These are phyloP conservation scores for Afroboletus lepidellus DNA, from an alignment of 1,284 basidiomycete species.

Conservation along the genomic window DNA sequence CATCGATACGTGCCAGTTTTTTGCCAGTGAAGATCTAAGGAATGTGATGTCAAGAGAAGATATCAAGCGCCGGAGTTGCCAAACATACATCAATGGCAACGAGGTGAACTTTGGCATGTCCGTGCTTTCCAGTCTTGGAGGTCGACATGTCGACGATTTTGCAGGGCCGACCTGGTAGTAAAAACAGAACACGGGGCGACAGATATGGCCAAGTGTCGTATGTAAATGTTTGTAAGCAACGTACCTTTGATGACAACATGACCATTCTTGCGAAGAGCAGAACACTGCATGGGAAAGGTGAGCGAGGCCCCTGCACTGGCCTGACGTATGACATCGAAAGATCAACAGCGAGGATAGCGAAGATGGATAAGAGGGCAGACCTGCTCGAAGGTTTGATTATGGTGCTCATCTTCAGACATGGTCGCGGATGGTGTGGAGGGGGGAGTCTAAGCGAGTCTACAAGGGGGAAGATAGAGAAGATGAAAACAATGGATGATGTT, in stretches of 20 bases:
- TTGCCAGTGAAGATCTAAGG: slow-evolving; percentile 91
- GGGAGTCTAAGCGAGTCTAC: slow-evolving; percentile 27
- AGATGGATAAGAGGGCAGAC: slow-evolving; percentile 35
- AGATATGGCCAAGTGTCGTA: background rate
- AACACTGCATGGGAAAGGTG: slow-evolving; percentile 97
- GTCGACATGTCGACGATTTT: slow-evolving; percentile 99
- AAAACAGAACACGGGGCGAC: slow-evolving; percentile 6
- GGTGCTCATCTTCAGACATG: slow-evolving; percentile 94
- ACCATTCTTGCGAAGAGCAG: slow-evolving; percentile 91
- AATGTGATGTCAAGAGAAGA: slow-evolving; percentile 10
- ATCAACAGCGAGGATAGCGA: slow-evolving; percentile 20
- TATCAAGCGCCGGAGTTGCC: slow-evolving; percentile 9
- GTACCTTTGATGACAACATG: slow-evolving; percentile 96
- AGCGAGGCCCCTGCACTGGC: slow-evolving; percentile 79
- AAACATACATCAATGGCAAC: slow-evolving; percentile 89
- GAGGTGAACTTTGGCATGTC: slow-evolving; percentile 99
- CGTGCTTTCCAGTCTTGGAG: slow-evolving; percentile 99
- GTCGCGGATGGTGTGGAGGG: slow-evolving; percentile 28
- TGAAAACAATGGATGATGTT: slow-evolving; percentile 20
- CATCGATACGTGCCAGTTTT: slow-evolving; percentile 60
- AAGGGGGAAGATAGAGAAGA: slow-evolving; percentile 17
- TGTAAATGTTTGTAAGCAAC: background rate
- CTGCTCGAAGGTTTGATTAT: slow-evolving; percentile 89
- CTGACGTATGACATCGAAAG: slow-evolving; percentile 36
- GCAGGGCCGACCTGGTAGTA: slow-evolving; percentile 80